A percentile compares a stretch with the other conserved stretches of the same genome.
phyloP scores from a whole-genome alignment of 306 rosid genomes.

The Benincasa hispida region DNA sequence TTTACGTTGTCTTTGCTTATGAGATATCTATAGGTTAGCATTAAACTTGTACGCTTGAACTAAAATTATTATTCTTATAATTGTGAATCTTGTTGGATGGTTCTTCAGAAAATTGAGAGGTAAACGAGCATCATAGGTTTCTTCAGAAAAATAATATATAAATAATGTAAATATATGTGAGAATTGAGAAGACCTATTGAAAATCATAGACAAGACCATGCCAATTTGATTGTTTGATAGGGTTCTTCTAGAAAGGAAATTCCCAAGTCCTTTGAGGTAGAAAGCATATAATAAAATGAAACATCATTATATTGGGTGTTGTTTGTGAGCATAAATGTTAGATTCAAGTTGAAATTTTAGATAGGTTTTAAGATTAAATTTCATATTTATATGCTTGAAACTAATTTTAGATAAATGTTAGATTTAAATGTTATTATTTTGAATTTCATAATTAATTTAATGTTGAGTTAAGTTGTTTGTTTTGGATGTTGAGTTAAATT shows the following conservation, averaged over 20 bases:
- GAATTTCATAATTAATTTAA: too few relatives aligned
- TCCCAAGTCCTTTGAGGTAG: conserved; percentile 31
- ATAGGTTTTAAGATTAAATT: too few relatives aligned
- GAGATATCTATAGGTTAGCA: neutral
- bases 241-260: conserved; percentile 40
- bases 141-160: conserved; percentile 13
- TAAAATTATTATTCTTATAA: neutral
- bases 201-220: conserved; percentile 13
- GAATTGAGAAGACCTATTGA: conserved; percentile 2
- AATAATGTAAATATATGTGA: conserved; percentile 4
- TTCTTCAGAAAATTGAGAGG: conserved; percentile 1
- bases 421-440: too few relatives aligned
- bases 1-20: neutral
- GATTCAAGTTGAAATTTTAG: too few relatives aligned
- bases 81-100: neutral
- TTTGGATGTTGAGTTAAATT: too few relatives aligned
- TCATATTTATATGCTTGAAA: too few relatives aligned
- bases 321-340: too few relatives aligned
- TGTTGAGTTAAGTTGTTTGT: too few relatives aligned
- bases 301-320: conserved; percentile 11
- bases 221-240: conserved; percentile 28
- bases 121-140: conserved; percentile 3
- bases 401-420: too few relatives aligned
- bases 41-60: neutral
- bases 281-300: conserved; percentile 29